Evolutionary conservation across 2,329 filamentous ascomycete species (phyloP).

Genomic region (Xylariaceae sp.): DNA sequence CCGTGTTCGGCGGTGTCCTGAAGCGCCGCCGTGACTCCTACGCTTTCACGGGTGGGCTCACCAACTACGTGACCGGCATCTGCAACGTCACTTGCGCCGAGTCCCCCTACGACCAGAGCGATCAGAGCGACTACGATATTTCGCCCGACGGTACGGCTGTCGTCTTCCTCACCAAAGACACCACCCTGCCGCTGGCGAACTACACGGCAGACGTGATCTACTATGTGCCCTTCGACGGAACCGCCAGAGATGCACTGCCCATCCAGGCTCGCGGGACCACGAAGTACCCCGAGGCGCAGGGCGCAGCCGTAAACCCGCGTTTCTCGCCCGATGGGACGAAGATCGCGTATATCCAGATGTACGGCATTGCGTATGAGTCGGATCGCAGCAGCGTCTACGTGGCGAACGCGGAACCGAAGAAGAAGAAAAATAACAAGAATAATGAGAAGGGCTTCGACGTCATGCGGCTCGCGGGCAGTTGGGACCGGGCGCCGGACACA

Average conservation of each 20-base stretch:
- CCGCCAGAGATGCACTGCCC: constrained; percentile 28
- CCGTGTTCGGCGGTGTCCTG: constrained; percentile 55
- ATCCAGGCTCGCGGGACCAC: constrained; percentile 33
- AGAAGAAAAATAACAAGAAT: constrained; percentile 15
- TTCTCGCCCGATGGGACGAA: constrained; percentile 55
- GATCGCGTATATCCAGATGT: constrained; percentile 58
- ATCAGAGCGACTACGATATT: constrained; percentile 55
- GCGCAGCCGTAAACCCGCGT: constrained; percentile 32
- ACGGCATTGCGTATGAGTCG: constrained; percentile 52
- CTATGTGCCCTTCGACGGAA: constrained; percentile 31
- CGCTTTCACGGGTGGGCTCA: constrained; percentile 28
- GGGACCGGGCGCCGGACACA: constrained; percentile 30
- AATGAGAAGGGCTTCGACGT: constrained; percentile 30
- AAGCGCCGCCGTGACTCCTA: constrained; percentile 27
- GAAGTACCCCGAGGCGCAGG: constrained; percentile 30
- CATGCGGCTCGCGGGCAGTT: constrained; percentile 29
- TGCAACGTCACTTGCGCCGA: constrained; percentile 31
- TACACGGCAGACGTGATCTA: constrained; percentile 40
- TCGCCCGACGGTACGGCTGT: constrained; percentile 40
- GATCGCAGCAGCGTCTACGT: constrained; percentile 34
- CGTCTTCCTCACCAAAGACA: constrained; percentile 53
- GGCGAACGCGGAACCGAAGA: constrained; percentile 42
- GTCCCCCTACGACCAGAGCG: constrained; percentile 48
- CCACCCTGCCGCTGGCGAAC: constrained; percentile 48
- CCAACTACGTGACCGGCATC: constrained; percentile 34